Conservation (phyloP, 1,139 yeast species). For the Pichia sp. region DNA sequence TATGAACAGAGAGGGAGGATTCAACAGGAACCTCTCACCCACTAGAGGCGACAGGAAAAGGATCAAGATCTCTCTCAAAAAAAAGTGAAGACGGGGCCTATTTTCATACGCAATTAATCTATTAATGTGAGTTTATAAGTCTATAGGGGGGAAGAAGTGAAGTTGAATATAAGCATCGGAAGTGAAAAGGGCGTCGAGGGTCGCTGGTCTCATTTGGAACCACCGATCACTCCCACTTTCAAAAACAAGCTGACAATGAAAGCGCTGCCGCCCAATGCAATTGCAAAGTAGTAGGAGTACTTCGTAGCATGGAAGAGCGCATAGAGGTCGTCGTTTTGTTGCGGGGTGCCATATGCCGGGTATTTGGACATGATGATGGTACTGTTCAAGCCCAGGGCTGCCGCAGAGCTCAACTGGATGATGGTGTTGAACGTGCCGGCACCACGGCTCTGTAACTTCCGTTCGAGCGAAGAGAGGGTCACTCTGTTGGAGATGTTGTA, state of each 20-base stretch:
- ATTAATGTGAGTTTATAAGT: background rate
- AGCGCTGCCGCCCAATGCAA: conserved; percentile 34
- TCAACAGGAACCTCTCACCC: conserved; percentile 59
- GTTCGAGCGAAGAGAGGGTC: conserved; percentile 38
- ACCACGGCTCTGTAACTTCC: conserved; percentile 38
- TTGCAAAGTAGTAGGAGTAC: conserved; percentile 40
- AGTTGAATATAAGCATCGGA: background rate
- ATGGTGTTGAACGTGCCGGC: conserved; percentile 44
- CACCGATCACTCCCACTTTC: conserved; percentile 35
- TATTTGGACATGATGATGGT: conserved; percentile 36
- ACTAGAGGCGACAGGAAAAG: conserved; percentile 29
- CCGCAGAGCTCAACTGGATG: conserved; percentile 36
- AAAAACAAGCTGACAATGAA: conserved; percentile 34
- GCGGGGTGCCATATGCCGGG: conserved; percentile 31
- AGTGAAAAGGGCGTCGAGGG: background rate
- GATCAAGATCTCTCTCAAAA: conserved; percentile 11
- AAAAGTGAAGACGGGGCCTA: background rate
- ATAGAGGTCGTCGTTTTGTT: conserved; percentile 23
- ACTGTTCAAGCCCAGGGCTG: conserved; percentile 40
- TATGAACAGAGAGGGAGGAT: conserved; percentile 61
- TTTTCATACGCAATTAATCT: background rate
- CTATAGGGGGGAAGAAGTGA: background rate
- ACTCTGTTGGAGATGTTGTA: conserved; percentile 42
- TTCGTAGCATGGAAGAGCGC: conserved; percentile 34
- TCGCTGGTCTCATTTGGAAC: background rate